Evolutionary conservation across 2,329 filamentous ascomycete genomes (phyloP).

Genomic region (Blastomyces percursus): DNA sequence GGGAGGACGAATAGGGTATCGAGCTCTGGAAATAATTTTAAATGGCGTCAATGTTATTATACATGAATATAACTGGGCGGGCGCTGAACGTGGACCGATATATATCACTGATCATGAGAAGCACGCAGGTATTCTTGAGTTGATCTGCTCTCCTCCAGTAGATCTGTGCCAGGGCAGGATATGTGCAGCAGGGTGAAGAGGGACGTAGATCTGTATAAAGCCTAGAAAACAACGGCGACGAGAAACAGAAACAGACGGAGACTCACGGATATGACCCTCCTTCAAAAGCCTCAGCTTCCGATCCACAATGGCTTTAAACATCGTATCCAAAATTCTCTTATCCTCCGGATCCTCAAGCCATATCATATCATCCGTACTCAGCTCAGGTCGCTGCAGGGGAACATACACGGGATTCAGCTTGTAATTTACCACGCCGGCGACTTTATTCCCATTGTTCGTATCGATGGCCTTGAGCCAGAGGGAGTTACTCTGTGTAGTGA

Average conservation of each 20-base stretch:
- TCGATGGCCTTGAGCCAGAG: slow-evolving; percentile 13
- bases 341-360: slow-evolving; percentile 13
- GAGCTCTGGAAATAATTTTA: slow-evolving; percentile 9
- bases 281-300: slow-evolving; percentile 9
- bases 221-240: no score
- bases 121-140: background rate
- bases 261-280: slow-evolving; percentile 13
- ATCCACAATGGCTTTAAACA: slow-evolving; percentile 11
- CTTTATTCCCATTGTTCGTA: slow-evolving; percentile 4
- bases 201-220: background rate
- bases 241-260: background rate
- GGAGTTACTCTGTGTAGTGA: slow-evolving; percentile 1
- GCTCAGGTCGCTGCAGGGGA: background rate
- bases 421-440: slow-evolving; percentile 11
- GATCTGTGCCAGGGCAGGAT: background rate
- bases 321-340: slow-evolving; percentile 6
- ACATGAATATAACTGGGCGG: background rate
- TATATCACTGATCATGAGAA: background rate
- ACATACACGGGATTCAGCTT: slow-evolving; percentile 8
- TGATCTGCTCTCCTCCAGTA: no score
- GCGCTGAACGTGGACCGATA: background rate
- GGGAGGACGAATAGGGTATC: slow-evolving; percentile 14
- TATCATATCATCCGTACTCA: slow-evolving; percentile 7
- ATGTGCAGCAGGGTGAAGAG: background rate
- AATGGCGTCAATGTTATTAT: background rate